A percentile compares a stretch with the other conserved stretches of the same genome.
These are phyloP conservation scores for Ramichloridium luteum DNA, from an alignment of 2,329 filamentous ascomycete genomes.

Conservation along the genomic window DNA sequence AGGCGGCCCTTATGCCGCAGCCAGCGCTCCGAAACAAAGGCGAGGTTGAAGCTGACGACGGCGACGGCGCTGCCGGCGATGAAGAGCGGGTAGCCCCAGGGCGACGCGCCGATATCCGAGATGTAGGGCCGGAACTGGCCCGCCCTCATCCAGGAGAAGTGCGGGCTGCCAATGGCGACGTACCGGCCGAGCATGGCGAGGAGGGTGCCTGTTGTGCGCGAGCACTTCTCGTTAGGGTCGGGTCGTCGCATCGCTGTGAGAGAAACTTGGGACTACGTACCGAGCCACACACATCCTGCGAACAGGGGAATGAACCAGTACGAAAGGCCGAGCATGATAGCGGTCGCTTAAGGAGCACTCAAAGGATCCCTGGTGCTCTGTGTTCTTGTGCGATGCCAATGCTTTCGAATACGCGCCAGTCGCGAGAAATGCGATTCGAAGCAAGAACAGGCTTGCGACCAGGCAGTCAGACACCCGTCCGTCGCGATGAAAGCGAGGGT, in stretches of 20 bases:
- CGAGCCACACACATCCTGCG: constrained; percentile 50
- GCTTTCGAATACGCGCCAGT: no score
- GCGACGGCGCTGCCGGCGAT: constrained; percentile 59
- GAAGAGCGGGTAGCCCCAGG: constrained; percentile 61
- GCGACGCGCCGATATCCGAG: constrained; percentile 44
- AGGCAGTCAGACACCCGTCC: no score
- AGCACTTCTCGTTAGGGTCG: constrained; percentile 4
- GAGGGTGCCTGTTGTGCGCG: constrained; percentile 41
- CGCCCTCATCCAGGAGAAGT: constrained; percentile 49
- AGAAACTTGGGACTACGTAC: constrained; percentile 12
- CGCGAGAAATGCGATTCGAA: no score
- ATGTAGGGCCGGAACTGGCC: constrained; percentile 47
- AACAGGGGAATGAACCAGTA: constrained; percentile 57
- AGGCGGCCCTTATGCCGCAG: constrained; percentile 71
- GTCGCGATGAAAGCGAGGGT: no score
- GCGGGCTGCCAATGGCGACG: constrained; percentile 44
- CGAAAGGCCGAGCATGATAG: constrained; percentile 31
- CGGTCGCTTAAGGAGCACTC: no score
- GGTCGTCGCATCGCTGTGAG: neutral
- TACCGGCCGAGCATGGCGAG: constrained; percentile 61
- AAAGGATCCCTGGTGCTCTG: no score
- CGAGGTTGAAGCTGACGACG: constrained; percentile 66
- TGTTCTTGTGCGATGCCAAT: no score
- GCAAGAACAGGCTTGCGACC: no score
- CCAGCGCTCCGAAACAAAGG: constrained; percentile 72